phyloP scores from a whole-genome alignment of 2,329 filamentous ascomycete species.

The Hirsutella thompsonii region DNA sequence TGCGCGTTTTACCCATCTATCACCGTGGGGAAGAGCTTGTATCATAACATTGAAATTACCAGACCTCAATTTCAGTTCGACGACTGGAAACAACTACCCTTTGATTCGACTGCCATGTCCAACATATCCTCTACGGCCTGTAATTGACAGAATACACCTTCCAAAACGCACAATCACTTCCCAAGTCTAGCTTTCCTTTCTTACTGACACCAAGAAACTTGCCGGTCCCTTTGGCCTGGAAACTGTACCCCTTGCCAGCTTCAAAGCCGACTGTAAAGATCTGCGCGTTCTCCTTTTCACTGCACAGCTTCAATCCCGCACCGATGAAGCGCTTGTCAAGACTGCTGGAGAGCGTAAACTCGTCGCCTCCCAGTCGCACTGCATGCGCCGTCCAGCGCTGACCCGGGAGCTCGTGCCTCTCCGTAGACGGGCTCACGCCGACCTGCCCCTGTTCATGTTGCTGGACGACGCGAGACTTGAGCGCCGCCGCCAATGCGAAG shows the following conservation, averaged over 20 bases:
- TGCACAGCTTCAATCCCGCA: slow-evolving; percentile 2
- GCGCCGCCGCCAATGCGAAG: slow-evolving; percentile 23
- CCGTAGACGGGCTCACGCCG: background rate
- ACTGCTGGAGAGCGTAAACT: slow-evolving; percentile 14
- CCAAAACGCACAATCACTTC: background rate
- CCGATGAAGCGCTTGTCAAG: slow-evolving; percentile 11
- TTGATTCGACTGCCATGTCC: too few species aligned
- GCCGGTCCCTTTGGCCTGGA: slow-evolving; percentile 4
- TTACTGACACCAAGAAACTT: slow-evolving; percentile 1
- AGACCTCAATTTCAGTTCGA: too few species aligned
- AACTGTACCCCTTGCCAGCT: slow-evolving; percentile 8
- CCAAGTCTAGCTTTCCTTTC: background rate
- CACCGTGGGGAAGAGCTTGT: too few species aligned
- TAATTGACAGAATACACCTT: slow-evolving; percentile 5
- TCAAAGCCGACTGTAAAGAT: slow-evolving; percentile 9
- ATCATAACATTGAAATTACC: too few species aligned
- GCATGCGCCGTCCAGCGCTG: slow-evolving; percentile 40
- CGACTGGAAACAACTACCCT: too few species aligned
- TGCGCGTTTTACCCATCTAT: too few species aligned
- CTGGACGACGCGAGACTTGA: slow-evolving; percentile 13
- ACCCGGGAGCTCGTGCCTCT: slow-evolving; percentile 21
- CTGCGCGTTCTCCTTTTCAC: slow-evolving; percentile 1
- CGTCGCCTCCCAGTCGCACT: slow-evolving; percentile 10
- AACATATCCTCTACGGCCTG: background rate
- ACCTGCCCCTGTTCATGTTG: slow-evolving; percentile 13